Base-by-base conservation (phyloP, 2,329 filamentous ascomycete genomes). In the Ascochyta clinopodiicola region DNA sequence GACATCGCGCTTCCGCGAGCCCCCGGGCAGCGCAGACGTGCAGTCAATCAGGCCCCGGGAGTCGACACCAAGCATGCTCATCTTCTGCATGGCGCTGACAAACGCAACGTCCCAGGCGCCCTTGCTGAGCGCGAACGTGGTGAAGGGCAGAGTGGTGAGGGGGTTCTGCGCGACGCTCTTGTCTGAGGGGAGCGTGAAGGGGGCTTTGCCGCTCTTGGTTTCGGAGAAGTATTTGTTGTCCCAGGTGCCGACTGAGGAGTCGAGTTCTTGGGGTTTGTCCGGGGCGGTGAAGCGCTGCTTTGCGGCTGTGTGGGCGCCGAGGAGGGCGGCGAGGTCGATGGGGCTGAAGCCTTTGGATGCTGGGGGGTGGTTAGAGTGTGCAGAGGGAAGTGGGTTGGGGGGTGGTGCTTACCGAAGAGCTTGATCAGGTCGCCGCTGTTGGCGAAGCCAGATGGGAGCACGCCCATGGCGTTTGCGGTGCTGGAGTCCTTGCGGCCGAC, bases 191-290 rank as follows among this genome's bases (percentile, higher is more conserved):
- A 75, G 56, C 0, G 66, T 72, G 27, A 69, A 71, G 0, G 74
- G 72, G 2, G 72, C 71, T 15, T 46, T 63, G 5, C 66, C 65
- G 1, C 38, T 52, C 29, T 66, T 60, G 1, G 72, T 76, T 51
- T 77, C 70, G 2, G 52, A 50, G 55, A 75, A 77, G 61, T 64
- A 77, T 19, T 67, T 70, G 44, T 69, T 68, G 49, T 77, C 74
- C 75, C 75, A 77, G 15, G 61, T 51, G 3, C 75, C 75, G 2
- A 71, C 69, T 1, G 74, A 75, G 1, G 69, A 67, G 59, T 77
- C 75, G 22, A 76, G 60, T 10, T 68, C 62, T 1, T 69, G 68
- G 0, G 64, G 62, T 10, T 53, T 35, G 3, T 71, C 60, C 4
- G 71, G 68, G 24, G 71, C 63, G 17, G 57, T 56, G 48, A 37